Evolutionary conservation across 108 stramenopile genomes (phyloP), one percentile per base, ranked within the genome.

Genomic region (Epithemia pelagica): DNA sequence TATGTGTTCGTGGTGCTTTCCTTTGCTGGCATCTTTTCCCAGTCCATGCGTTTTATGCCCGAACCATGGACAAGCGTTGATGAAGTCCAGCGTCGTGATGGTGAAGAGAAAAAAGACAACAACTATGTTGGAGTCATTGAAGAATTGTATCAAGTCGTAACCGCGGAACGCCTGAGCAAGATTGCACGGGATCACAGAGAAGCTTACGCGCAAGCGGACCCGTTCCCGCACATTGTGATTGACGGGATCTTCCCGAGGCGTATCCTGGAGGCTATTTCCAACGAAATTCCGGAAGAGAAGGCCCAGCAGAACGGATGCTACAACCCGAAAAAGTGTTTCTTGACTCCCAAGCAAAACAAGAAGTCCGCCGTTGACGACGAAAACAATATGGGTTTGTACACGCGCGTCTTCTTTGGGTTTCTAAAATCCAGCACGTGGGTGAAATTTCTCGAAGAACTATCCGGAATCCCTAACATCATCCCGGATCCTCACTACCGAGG

Each of bases 401-500:
- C 65, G 1, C 22, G 54, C 1, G 30, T 66, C 15, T 25, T 66
- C 20, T 66, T 66, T 56, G 53, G 23, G 28, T 19, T 21, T 8
- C 20, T 66, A 28, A 66, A 66, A 66, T 26, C 28, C 20, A 29
- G 27, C 18, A 66, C 53, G 30, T 66, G 25, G 20, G 54, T 66
- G 1, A 19, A 1, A 1, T 75, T 75, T 63, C 59, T 75, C 5
- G 58, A 70, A 53, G 23, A 66, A 53, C 22, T 75, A 19, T 32
- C 53, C 46, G 74, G 74, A 3, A 75, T 75, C 32, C 0, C 20
- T n/a, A 33, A 51, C 46, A n/a, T 75, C 22, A 61, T 75, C 3
- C 65, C 74, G 26, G 74, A 75, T 52, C 74, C 74, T 27, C 70
- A 67, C 46, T 71, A 54, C 32, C 52, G 59, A 19, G 74, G 74